Evolutionary conservation across 768 basidiomycete species (phyloP).

Genomic region (Lactarius hengduanensis): DNA sequence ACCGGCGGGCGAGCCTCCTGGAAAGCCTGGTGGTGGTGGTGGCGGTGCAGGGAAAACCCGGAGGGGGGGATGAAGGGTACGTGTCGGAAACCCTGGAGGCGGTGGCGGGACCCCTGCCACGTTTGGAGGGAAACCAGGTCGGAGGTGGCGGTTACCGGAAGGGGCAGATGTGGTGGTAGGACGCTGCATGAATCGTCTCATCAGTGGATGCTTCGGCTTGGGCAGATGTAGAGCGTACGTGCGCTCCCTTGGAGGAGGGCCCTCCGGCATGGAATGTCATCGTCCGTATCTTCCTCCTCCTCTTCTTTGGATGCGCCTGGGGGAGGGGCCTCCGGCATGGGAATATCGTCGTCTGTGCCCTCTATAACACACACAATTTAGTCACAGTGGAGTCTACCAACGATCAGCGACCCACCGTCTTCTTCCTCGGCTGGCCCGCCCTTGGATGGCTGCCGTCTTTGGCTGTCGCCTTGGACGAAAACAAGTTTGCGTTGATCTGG

Average conservation of each 20-base stretch:
- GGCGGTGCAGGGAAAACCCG: constrained; percentile 29
- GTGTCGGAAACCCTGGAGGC: constrained; percentile 18
- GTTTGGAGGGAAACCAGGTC: constrained; percentile 24
- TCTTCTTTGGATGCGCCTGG: constrained; percentile 39
- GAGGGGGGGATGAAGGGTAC: constrained; percentile 14
- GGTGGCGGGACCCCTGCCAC: constrained; percentile 27
- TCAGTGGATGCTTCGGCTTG: constrained; percentile 33
- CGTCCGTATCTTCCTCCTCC: constrained; percentile 38
- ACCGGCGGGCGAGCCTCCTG: constrained; percentile 19
- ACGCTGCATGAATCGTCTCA: constrained; percentile 29
- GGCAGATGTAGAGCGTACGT: constrained; percentile 27
- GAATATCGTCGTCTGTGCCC: constrained; percentile 56
- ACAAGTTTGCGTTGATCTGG: constrained; percentile 89
- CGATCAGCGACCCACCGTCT: constrained; percentile 38
- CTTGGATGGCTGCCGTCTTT: constrained; percentile 43
- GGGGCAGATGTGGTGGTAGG: constrained; percentile 29
- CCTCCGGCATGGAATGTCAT: constrained; percentile 67
- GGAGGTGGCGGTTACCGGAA: constrained; percentile 30
- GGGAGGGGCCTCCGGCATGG: constrained; percentile 64
- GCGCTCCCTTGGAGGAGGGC: constrained; percentile 49
- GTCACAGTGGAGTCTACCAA: constrained; percentile 6
- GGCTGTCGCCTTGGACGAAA: constrained; percentile 48
- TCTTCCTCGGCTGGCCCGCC: constrained; percentile 42
- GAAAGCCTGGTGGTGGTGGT: constrained; percentile 32
- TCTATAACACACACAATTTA: not conserved